Evolutionary conservation across 2,329 filamentous ascomycete species (phyloP), one percentile per base, ranked within the genome.

Genomic region (Sclerotinia sclerotiorum): DNA sequence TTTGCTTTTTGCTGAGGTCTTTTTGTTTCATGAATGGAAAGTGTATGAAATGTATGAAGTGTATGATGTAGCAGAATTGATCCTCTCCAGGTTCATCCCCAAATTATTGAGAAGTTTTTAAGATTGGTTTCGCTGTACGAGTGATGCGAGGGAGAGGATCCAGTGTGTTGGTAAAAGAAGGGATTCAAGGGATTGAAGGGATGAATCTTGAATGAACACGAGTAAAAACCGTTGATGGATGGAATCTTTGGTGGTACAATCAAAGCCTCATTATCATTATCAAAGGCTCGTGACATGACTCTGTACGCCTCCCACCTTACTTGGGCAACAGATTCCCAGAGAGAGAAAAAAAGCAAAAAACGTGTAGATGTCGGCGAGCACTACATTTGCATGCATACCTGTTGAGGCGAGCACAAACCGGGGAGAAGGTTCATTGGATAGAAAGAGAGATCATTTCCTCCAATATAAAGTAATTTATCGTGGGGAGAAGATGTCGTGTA

Each of bases 61-160:
- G 35, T 35, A 35, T 35, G 7, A 54, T 54, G 15, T 29, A 19
- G 15, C 51, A 29, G 24, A 54, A 7, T 32, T 13, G 13, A 42
- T 24, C 3, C 42, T 48, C 57, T 32, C 57, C 57, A 60, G 57
- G 57, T 48, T 60, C 32, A 60, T 60, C 57, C 57, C 57, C 57
- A 60, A 42, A 46, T 60, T 32, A n/a, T 15, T 19, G 51, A 54
- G 17, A 19, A 44, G 42, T 11, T 32, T 15, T 21, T 48, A 32
- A 60, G 24, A 48, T 46, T 61, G 19, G 24, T 27, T 61, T 29
- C 19, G 57, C 15, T 48, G 57, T 61, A 8, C 42, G 32, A 56
- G 35, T 35, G 27, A 55, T 55, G 29, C 52, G 27, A 55, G 52
- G 39, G 39, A 42, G 39, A 42, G 52, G 29, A 21, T 19, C 57